Conservation (phyloP, 73 alveolate species). For the Paramecium pentaurelia region DNA sequence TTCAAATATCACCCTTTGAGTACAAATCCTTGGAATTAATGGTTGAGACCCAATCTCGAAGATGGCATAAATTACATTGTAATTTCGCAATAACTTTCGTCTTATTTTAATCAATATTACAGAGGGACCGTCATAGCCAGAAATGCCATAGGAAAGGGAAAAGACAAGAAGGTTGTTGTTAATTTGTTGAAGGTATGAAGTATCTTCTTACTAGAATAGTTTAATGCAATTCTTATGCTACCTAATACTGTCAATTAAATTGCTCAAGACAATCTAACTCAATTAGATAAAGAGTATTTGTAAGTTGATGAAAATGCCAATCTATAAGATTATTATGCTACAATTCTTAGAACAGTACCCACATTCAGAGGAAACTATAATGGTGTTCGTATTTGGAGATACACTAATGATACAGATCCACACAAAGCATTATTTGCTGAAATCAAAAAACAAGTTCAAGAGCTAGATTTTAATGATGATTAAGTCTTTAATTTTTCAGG, state of each 20-base stretch:
- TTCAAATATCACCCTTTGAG: conserved; percentile 3
- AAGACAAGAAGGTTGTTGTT: not conserved
- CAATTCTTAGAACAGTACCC: not conserved
- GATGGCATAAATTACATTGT: not conserved
- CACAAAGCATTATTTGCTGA: not conserved
- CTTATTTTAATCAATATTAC: not conserved
- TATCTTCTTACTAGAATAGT: not conserved
- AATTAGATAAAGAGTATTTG: not conserved
- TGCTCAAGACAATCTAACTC: not conserved
- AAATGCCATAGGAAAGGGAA: not conserved
- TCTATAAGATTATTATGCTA: not conserved
- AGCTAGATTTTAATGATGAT: not conserved
- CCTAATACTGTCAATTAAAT: not conserved
- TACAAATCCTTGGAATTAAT: not conserved
- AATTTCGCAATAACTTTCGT: not conserved
- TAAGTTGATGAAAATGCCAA: not conserved
- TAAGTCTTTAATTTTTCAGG: not conserved
- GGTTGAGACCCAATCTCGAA: not conserved
- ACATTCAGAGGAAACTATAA: conserved; percentile 1
- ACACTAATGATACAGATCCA: not conserved
- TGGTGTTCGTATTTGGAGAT: conserved; percentile 35
- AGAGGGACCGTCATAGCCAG: not conserved
- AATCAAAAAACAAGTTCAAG: conserved; percentile 2
- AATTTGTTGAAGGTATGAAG: not conserved
- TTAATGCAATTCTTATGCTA: not conserved